Percentiles rank a stretch among this genome's conserved stretches.
Evolutionary conservation across 495 filamentous ascomycete genomes (phyloP).

Genomic region (Penicillium pulvis): DNA sequence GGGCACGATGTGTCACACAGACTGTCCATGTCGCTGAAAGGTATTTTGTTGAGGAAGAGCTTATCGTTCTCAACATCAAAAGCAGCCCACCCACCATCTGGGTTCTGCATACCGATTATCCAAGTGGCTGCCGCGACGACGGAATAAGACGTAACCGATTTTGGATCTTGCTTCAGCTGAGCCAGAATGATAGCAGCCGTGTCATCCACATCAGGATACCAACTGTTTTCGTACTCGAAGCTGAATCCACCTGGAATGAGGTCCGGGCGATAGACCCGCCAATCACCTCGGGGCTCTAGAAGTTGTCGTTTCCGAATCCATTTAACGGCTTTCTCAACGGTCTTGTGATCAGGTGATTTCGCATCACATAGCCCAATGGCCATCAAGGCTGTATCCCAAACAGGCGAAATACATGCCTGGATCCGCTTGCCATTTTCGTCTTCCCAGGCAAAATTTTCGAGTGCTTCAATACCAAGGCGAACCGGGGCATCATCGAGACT

Average conservation of each 20-base stretch:
- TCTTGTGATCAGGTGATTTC: not conserved
- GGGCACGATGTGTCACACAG: constrained; percentile 38
- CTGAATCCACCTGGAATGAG: constrained; percentile 31
- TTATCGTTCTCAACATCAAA: constrained; percentile 44
- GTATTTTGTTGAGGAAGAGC: constrained; percentile 41
- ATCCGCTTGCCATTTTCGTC: constrained; percentile 28
- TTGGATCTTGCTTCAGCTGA: constrained; percentile 28
- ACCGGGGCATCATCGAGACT: constrained; percentile 17
- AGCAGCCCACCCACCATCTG: constrained; percentile 46
- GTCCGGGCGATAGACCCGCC: constrained; percentile 29
- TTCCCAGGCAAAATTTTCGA: constrained; percentile 31
- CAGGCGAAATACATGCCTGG: constrained; percentile 29
- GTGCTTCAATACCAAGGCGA: constrained; percentile 20
- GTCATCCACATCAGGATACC: constrained; percentile 49
- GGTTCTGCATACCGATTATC: constrained; percentile 50
- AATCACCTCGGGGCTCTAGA: constrained; percentile 31
- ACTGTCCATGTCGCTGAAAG: constrained; percentile 48
- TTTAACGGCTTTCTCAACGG: constrained; percentile 14
- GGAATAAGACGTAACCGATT: constrained; percentile 5
- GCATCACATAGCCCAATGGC: constrained; percentile 31
- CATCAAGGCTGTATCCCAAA: constrained; percentile 47
- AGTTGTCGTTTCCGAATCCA: constrained; percentile 34
- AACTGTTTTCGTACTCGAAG: constrained; percentile 39
- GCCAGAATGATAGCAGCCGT: constrained; percentile 41
- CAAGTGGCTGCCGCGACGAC: constrained; percentile 29